Conservation (phyloP, 2,329 filamentous ascomycete genomes). For the Exophiala phaeomuriformis region DNA sequence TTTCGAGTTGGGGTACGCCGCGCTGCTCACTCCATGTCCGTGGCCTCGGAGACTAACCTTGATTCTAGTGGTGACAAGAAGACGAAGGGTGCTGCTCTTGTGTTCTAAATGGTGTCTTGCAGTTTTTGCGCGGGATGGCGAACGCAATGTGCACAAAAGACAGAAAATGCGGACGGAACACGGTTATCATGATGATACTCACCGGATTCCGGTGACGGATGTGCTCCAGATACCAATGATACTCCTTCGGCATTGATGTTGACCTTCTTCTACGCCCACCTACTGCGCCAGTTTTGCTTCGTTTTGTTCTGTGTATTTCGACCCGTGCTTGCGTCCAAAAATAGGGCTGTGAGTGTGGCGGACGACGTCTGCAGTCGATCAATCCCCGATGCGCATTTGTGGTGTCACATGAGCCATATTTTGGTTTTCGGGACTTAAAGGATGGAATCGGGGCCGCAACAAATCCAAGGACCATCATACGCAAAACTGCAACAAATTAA, state of each 20-base stretch:
- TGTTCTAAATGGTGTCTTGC: constrained; percentile 68
- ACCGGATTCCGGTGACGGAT: constrained; percentile 2
- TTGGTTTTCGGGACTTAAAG: too few species aligned
- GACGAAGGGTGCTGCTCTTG: constrained; percentile 99
- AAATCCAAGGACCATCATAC: too few species aligned
- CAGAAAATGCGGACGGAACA: neutral
- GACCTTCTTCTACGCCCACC: neutral
- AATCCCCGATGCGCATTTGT: too few species aligned
- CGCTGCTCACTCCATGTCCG: neutral
- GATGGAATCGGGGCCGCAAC: too few species aligned
- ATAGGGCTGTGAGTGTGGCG: too few species aligned
- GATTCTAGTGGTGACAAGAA: constrained; percentile 94
- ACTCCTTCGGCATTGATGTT: constrained; percentile 4
- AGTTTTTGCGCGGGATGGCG: constrained; percentile 6
- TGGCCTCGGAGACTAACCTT: constrained; percentile 7
- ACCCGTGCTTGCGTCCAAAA: neutral
- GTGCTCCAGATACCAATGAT: constrained; percentile 8
- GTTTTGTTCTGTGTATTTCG: neutral
- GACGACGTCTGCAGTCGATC: too few species aligned
- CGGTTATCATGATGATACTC: constrained; percentile 6
- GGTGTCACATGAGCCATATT: too few species aligned
- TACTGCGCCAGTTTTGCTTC: neutral
- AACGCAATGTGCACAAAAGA: neutral
- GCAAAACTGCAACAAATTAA: too few species aligned
- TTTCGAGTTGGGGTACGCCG: constrained; percentile 91